Base-by-base conservation (phyloP, 257 asterid genomes). In the Solanum megistacrolobum region DNA sequence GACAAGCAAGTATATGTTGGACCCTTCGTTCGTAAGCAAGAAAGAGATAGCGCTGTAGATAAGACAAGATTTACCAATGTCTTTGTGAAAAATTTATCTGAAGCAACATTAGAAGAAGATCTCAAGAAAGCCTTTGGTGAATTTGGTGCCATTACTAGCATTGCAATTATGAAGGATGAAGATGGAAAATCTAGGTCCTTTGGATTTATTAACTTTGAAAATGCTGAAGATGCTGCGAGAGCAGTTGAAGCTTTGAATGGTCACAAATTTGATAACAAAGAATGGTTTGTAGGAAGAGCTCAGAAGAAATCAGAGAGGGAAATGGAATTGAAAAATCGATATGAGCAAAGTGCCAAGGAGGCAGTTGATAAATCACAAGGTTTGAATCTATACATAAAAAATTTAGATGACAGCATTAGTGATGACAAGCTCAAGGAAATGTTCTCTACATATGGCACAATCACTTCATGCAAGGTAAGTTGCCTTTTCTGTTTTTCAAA, bases 221-320 rank as follows among this genome's bases (percentile, higher is more conserved):
- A 92, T 89, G 90, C 96, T 38, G 99, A 94, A 55, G 99, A 94
- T 93, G 99, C 99, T 78, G 96, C 96, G 69, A 94, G 92, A 89
- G 90, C 99, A 60, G 98, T 96, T 88, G 98, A 96, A 27, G 92
- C 95, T 86, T 93, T 96, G 16, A 94, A 95, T 91, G 98, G 98
- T 36, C 75, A 93, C 73, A 92, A 88, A 60, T 52, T 95, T 73
- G 98, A 96, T 89, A 89, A 87, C 91, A 96, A 95, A 89, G 98
- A 95, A 76, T 94, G 95, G 98, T 96, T 86, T 89, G 99, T 95
- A 82, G 98, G 98, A 66, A 94, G 96, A 91, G 99, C 99, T 87
- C 99, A 96, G 83, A 96, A 96, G 93, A 96, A 96, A 91, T 92
- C 95, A 32, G 98, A 95, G 88, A 94, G 99, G 90, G 99, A 95